Base-by-base conservation (phyloP, 2,329 filamentous ascomycete genomes). In the Dothistroma pini region DNA sequence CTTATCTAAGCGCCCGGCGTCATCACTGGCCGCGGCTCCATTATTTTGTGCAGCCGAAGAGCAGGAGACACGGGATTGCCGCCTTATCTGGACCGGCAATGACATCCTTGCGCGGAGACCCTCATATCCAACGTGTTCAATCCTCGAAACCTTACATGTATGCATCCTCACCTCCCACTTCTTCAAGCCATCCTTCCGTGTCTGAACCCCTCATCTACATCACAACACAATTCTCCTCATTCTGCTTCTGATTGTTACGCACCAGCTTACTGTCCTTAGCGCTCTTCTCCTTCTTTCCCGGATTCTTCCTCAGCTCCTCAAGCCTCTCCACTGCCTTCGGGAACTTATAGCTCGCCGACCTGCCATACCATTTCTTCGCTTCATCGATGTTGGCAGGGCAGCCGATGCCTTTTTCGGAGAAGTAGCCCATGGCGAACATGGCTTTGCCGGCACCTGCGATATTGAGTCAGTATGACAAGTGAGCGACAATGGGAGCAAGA, bases 301-400 rank as follows among this genome's bases (percentile, higher is more conserved):
- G 91, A 1, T 88, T 86, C 63, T 86, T 85, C 78, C 96, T 96
- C 58, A 99, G 83, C 68, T 97, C 95, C 73, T 97, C 93, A 5
- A 99, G 84, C 53, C 93, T 86, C 72, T 97, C 92, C 60, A 93
- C 87, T 14, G 95, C 95, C 76, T 97, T 96, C 50, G 90, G 89
- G 73, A 96, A 96, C 72, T 96, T 91, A 79, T 97, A 93, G 61
- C 93, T 93, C 96, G 56, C 95, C 77, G 95, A 93, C 75, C 93
- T 84, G 84, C 93, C 97, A 78, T 99, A 99, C 95, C 95, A 99
- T 69, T 92, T 86, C 82, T 96, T 97, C 22, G 93, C 95, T 77
- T 97, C 95, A 71, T 99, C 95, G 69, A 97, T 71, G 74, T 93
- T 96, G 9, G 89, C 86, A 16, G 88, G 82, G 66, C 91, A 87